Evolutionary conservation across 306 rosid genomes (phyloP).

Genomic region (Vachellia pachyceras): DNA sequence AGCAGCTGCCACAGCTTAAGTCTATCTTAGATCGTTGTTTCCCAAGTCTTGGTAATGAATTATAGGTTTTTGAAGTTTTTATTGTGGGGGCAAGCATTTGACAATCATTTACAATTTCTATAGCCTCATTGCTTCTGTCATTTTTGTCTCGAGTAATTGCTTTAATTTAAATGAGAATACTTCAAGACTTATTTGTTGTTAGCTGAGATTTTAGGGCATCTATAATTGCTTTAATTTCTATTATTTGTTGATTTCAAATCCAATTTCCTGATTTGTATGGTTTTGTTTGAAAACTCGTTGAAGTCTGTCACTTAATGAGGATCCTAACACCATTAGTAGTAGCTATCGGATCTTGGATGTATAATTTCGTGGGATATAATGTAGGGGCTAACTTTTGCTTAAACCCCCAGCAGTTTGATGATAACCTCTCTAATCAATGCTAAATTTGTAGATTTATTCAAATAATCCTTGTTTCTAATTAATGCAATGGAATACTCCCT

Average conservation of each 20-base stretch:
- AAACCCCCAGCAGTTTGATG: background rate
- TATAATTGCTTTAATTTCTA: constrained; percentile 3
- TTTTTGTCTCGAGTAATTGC: constrained; percentile 35
- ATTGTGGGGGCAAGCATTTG: constrained; percentile 26
- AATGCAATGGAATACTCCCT: too few species aligned
- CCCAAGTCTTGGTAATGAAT: constrained; percentile 34
- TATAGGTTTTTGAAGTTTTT: constrained; percentile 39
- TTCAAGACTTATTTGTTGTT: constrained; percentile 39
- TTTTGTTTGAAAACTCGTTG: background rate
- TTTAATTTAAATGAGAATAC: constrained; percentile 45
- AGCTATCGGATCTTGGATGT: background rate
- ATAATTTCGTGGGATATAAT: background rate
- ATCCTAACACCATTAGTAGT: background rate
- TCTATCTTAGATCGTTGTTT: constrained; percentile 15
- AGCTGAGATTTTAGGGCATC: constrained; percentile 39
- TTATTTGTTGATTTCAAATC: background rate
- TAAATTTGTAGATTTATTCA: background rate
- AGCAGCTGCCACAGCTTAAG: constrained; percentile 76
- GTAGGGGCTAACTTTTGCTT: background rate
- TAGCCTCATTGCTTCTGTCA: constrained; percentile 30
- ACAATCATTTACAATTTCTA: constrained; percentile 34
- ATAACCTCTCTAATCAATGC: background rate
- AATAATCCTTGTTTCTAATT: too few species aligned
- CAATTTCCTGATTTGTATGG: background rate
- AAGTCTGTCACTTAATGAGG: background rate